Base-by-base conservation (phyloP, 1,139 yeast species). In the Saccharomyces hybrid region DNA sequence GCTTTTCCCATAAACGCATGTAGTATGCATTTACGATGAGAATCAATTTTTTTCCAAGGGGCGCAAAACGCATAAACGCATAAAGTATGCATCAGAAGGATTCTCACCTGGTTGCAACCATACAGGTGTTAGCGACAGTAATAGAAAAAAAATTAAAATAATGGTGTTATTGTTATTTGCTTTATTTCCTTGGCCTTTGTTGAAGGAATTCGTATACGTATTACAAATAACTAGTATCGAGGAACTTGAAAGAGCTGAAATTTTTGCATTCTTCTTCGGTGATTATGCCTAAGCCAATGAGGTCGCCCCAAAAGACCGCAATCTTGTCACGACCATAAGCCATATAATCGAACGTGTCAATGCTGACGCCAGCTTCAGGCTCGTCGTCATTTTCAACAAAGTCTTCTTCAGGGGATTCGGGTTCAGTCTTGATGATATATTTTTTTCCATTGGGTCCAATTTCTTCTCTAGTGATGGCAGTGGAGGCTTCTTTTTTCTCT, bases 271-370 rank as follows among this genome's bases (percentile, higher is more conserved):
- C 72, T 0, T 68, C 65, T 58, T 72, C 66, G 13, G 73, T 66
- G 25, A 83, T 60, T 9, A 90, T 60, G 0, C 87, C 88, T 50
- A 86, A 75, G 52, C 79, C 78, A 42, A 86, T 72, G 65, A 88
- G 67, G 68, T 93, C 98, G 16, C 89, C 90, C 75, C 91, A 76
- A 52, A 86, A 80, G 30, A 89, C 71, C 13, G 81, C 82, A 7
- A 86, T 77, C 70, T 91, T 91, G 62, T 91, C 90, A 53, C 79
- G 78, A 5, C 95, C 75, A 70, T 90, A 93, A 55, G 79, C 78
- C 59, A 88, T 69, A 69, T 90, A 88, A 67, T 90, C 91, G 67
- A 93, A 93, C 50, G 82, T 80, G 63, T 88, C 96, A 62, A 83
- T 88, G 52, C 73, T 75, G 6, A 73, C 78, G 48, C 76, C 80